These are phyloP conservation scores for Globisporangium perplexum DNA, from an alignment of 352 stramenopile genomes.

Conservation along the genomic window DNA sequence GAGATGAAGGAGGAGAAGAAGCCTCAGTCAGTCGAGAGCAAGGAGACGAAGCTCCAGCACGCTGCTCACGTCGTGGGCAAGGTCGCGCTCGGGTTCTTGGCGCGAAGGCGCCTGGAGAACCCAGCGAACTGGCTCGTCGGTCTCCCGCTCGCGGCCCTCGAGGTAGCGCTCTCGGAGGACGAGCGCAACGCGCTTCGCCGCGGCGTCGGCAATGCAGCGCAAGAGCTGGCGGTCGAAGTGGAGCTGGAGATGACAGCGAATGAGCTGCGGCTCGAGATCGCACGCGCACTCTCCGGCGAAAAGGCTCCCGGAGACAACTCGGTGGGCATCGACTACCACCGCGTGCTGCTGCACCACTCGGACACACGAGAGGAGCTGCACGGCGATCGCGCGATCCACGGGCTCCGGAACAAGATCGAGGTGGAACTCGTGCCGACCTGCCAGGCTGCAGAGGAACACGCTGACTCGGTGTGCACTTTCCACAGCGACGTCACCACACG, in stretches of 20 bases:
- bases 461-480: conserved; percentile 27
- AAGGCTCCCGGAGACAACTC: neutral
- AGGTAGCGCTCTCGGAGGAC: conserved; percentile 22
- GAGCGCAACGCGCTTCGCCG: conserved; percentile 20
- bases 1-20: conserved; percentile 1
- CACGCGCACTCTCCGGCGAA: conserved; percentile 26
- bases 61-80: conserved; percentile 46
- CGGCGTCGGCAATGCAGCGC: neutral
- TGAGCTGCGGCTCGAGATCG: conserved; percentile 39
- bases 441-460: conserved; percentile 20
- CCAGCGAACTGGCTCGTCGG: conserved; percentile 46
- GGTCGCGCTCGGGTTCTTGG: conserved; percentile 41
- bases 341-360: conserved; percentile 27
- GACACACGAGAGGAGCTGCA: conserved; percentile 20
- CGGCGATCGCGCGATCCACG: conserved; percentile 19
- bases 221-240: conserved; percentile 30
- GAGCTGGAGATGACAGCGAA: conserved; percentile 56
- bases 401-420: conserved; percentile 22
- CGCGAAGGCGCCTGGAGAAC: conserved; percentile 28
- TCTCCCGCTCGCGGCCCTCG: conserved; percentile 24
- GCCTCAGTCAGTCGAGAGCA: neutral
- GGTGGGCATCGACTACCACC: conserved; percentile 24
- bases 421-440: conserved; percentile 35
- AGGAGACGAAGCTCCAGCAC: conserved; percentile 20
- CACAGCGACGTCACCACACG: conserved; percentile 24